Conservation (phyloP, 225 moss, liverwort and hornwort genomes). For the Bryum argenteum region DNA sequence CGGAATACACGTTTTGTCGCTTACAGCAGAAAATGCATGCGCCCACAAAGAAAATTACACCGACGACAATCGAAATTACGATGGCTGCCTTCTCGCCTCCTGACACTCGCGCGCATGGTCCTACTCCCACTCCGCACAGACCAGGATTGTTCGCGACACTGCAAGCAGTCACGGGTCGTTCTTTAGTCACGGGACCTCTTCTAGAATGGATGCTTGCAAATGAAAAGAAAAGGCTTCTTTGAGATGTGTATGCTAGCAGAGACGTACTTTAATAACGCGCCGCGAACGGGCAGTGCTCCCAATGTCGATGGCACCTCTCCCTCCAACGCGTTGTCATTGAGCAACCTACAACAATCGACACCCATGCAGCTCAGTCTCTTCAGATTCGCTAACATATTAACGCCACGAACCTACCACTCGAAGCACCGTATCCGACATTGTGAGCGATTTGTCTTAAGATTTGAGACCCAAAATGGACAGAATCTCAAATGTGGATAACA, state of each 20-base stretch:
- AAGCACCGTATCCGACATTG: no score
- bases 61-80: slow-evolving; percentile 36
- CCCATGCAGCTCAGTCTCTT: not conserved
- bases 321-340: slow-evolving; percentile 73
- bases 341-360: slow-evolving; percentile 50
- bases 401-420: no score
- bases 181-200: no score
- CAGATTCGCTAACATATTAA: no score
- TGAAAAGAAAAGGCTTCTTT: not conserved
- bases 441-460: no score
- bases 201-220: not conserved
- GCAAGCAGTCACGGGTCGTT: not conserved
- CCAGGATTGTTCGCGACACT: slow-evolving; percentile 77
- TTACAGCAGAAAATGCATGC: slow-evolving; percentile 37
- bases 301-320: slow-evolving; percentile 77
- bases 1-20: slow-evolving; percentile 25
- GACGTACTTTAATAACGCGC: slow-evolving; percentile 78
- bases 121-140: slow-evolving; percentile 77
- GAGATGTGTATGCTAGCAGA: not conserved
- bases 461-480: no score
- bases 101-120: slow-evolving; percentile 59
- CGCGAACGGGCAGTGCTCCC: slow-evolving; percentile 77
- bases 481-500: no score
- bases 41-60: slow-evolving; percentile 24
- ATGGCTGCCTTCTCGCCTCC: slow-evolving; percentile 56